These are phyloP conservation scores for Fusarium aywerte DNA, from an alignment of 2,329 filamentous ascomycete genomes.

Conservation along the genomic window DNA sequence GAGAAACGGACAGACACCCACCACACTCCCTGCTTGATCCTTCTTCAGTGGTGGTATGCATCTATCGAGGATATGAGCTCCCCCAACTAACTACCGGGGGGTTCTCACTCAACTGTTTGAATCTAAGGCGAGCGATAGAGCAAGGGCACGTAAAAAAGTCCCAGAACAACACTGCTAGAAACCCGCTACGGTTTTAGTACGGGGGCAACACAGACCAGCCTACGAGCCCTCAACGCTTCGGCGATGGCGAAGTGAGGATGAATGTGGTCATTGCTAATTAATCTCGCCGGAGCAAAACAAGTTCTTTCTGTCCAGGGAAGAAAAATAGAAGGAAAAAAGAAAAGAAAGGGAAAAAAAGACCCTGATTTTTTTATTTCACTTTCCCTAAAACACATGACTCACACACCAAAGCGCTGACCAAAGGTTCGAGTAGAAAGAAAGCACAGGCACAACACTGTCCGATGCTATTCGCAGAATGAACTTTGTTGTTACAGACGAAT, in stretches of 20 bases:
- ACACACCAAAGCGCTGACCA: slow-evolving; percentile 19
- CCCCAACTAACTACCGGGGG: slow-evolving; percentile 23
- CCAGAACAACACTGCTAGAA: slow-evolving; percentile 1
- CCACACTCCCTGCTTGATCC: too few relatives aligned
- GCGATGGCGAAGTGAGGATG: slow-evolving; percentile 42
- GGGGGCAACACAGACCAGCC: slow-evolving; percentile 43
- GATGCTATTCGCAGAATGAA: slow-evolving; percentile 15
- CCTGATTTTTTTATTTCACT: slow-evolving; percentile 13
- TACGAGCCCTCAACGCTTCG: slow-evolving; percentile 42
- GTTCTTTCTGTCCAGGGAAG: neutral
- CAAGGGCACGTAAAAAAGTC: neutral
- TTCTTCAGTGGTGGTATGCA: slow-evolving; percentile 16
- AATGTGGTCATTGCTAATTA: slow-evolving; percentile 9
- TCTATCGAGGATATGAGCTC: slow-evolving; percentile 21
- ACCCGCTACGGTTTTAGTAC: slow-evolving; percentile 18
- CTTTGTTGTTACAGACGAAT: neutral
- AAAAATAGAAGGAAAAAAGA: neutral
- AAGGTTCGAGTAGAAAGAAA: neutral
- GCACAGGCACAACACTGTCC: slow-evolving; percentile 3
- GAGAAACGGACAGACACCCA: neutral
- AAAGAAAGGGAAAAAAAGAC: slow-evolving; percentile 1
- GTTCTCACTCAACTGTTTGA: too few relatives aligned
- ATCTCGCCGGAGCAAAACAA: slow-evolving; percentile 1
- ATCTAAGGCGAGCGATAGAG: slow-evolving; percentile 28
- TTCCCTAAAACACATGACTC: slow-evolving; percentile 19